Evolutionary conservation across 441 rosid species (phyloP).

Genomic region (Syzygium malaccense): DNA sequence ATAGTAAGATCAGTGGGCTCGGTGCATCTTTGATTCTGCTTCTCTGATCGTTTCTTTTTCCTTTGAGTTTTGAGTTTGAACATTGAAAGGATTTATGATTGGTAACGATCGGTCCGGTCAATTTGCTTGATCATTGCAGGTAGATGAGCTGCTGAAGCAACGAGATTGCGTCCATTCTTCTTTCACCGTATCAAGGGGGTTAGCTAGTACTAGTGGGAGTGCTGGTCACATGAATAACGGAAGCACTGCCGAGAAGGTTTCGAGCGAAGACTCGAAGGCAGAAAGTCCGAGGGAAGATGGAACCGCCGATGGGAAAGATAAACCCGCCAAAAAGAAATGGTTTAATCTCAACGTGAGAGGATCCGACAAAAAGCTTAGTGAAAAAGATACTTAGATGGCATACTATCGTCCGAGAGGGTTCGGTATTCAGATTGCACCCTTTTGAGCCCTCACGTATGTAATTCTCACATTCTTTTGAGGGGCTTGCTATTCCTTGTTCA

Average conservation of each 20-base stretch:
- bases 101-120: neutral
- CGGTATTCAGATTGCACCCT: neutral
- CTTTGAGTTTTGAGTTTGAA: neutral
- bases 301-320: constrained; percentile 70
- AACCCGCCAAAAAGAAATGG: constrained; percentile 84
- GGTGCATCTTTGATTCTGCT: neutral
- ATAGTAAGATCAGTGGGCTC: neutral
- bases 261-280: constrained; percentile 45
- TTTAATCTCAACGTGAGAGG: constrained; percentile 85
- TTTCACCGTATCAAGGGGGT: constrained; percentile 42
- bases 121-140: constrained; percentile 33
- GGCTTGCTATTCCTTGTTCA: neutral
- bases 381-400: constrained; percentile 3
- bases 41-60: neutral
- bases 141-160: constrained; percentile 85
- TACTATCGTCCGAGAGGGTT: neutral
- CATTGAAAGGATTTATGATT: neutral
- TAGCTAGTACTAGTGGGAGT: constrained; percentile 6
- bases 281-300: constrained; percentile 70
- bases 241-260: constrained; percentile 56
- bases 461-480: neutral
- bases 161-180: constrained; percentile 74
- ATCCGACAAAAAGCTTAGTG: constrained; percentile 64
- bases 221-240: constrained; percentile 10
- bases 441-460: neutral